Base-by-base conservation (phyloP, 805 yeast genomes). In the Jamesozyma lodderae region DNA sequence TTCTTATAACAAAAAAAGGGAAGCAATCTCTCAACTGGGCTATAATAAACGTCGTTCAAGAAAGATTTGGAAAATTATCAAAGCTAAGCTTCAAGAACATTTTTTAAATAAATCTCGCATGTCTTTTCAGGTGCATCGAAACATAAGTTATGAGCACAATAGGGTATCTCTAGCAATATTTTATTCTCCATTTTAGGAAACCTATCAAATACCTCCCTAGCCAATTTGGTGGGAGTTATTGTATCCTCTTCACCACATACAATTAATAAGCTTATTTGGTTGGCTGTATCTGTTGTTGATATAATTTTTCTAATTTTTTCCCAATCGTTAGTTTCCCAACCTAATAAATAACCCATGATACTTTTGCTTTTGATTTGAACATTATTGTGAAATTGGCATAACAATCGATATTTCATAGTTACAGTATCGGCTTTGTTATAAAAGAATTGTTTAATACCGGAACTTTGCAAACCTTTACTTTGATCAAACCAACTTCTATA, bases 311-410 rank as follows among this genome's bases (percentile, higher is more conserved):
- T 42, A 2, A 51, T n/a, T 6, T 27, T 27, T 8, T 37, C 38
- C 61, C 59, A 55, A 25, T 50, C 39, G 1, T 57, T 37, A 3
- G 52, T 43, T 33, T 49, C 48, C 62, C 62, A 58, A n/a, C 62
- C 62, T 7, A 50, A 27, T 14, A 58, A 40, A 38, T 58, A 58
- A 2, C 54, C 59, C 16, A 52, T 35, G 2, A 58, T 28, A 36
- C 54, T 49, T 36, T 46, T 43, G 36, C 60, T 55, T 26, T 51
- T 52, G 21, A 51, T 55, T 32, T 50, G 55, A 2, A 58, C 45
- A 35, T 58, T 58, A 33, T 52, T 49, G 35, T 47, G 46, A 24
- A 47, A 58, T 41, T 57, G 61, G 46, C 55, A 51, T 11, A 58
- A 40, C 32, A 47, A 51, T 18, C 55, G 38, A 31, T 57, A 58